Percentiles rank a stretch among this genome's conserved stretches.
Conservation (phyloP, 179 eudicot genomes). For the Spinacia oleracea region DNA sequence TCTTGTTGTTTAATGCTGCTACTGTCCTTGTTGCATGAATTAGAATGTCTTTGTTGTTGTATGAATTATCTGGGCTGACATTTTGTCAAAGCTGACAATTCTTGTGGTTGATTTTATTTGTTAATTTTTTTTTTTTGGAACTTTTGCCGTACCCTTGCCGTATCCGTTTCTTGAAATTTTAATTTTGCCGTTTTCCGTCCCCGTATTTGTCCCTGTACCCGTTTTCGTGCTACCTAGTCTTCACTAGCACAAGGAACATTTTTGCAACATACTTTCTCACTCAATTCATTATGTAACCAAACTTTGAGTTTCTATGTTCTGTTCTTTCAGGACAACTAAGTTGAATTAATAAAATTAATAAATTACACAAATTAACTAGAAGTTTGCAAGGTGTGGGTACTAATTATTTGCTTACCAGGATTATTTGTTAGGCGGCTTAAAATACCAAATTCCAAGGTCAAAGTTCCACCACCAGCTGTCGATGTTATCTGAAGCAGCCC, state of each 20-base stretch:
- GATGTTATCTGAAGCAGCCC: conserved; percentile 74
- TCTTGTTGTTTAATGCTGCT: too few species aligned
- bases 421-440: conserved; percentile 90
- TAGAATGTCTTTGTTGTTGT: too few species aligned
- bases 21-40: too few species aligned
- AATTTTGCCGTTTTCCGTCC: too few species aligned
- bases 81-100: too few species aligned
- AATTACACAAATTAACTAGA: conserved; percentile 1
- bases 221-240: too few species aligned
- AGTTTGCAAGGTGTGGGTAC: not conserved
- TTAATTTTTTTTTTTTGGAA: too few species aligned
- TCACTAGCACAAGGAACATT: not conserved
- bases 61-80: too few species aligned
- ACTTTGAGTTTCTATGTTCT: not conserved
- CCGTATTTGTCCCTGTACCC: too few species aligned
- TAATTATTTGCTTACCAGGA: conserved; percentile 56
- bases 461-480: conserved; percentile 99
- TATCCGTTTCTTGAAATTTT: too few species aligned
- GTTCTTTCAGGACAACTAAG: not conserved
- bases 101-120: too few species aligned
- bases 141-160: too few species aligned
- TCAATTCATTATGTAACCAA: not conserved
- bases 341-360: not conserved
- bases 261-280: not conserved
- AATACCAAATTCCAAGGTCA: conserved; percentile 93